Base-by-base conservation (phyloP, 495 filamentous ascomycete species). In the Hypomontagnella submonticulosa region DNA sequence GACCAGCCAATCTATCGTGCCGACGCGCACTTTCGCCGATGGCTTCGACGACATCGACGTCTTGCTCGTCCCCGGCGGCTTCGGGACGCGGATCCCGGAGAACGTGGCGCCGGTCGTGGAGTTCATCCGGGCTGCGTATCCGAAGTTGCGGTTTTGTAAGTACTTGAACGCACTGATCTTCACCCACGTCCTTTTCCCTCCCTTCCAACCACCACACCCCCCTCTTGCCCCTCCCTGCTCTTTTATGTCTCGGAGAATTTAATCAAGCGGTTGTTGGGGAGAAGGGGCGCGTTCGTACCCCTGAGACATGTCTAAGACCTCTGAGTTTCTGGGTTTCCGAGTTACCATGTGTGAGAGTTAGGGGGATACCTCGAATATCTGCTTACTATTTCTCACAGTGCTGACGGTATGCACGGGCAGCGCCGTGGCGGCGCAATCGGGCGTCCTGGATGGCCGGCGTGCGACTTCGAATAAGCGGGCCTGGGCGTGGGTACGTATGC, bases 1-100 rank as follows among this genome's bases (percentile, higher is more conserved):
- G 27, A 76, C 83, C 40, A 55, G 71, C 11, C 75, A 87, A 59
- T 54, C 56, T 48, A 68, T 90, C 27, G 60, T 87, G 4, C 87
- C 89, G 15, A 91, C 89, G 3, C 87, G 87, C 73, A 88, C 87
- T 0, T 89, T 86, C 66, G 63, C 57, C 10, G 73, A 67, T 12
- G 73, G 76, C 2, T 80, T 79, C 0, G 66, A 76, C 12, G 75
- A 75, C 20, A 69, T 91, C 4, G 89, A 92, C 42, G 82, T 90
- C 8, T 79, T 92, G 3, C 70, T 92, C 43, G 75, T 92, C 2
- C 89, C 88, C 0, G 90, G 90, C 4, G 90, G 90, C 0, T 9
- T 74, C 1, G 89, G 89, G 16, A 73, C 78, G 3, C 80, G 85
- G 1, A 57, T 73, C 7, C 65, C 76, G 9, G 58, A 52, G 12